Evolutionary conservation across 345 rosid genomes (phyloP).

Genomic region (Eutrema yunnanense): DNA sequence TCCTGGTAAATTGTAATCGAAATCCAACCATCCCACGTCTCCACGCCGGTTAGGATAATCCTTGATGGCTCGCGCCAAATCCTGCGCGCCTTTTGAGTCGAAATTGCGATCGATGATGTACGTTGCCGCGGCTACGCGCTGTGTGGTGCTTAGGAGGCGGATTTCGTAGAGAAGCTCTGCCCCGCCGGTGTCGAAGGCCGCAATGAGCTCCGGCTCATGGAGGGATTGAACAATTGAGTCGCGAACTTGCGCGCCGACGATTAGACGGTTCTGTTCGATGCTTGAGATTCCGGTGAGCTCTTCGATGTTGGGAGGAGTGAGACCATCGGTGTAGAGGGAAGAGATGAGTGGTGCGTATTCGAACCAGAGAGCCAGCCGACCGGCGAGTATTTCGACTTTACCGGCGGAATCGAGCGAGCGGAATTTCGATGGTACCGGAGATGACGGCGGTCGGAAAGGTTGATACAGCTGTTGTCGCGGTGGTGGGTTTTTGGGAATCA

Average conservation of each 20-base stretch:
- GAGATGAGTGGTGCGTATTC: slow-evolving; percentile 82
- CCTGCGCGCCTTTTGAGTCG: slow-evolving; percentile 55
- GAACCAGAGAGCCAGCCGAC: slow-evolving; percentile 75
- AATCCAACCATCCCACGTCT: slow-evolving; percentile 58
- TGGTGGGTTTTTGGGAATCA: slow-evolving; percentile 27
- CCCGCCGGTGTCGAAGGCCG: slow-evolving; percentile 64
- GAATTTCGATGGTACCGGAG: slow-evolving; percentile 63
- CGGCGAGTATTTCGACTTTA: slow-evolving; percentile 63
- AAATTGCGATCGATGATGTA: slow-evolving; percentile 37
- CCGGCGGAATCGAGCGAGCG: slow-evolving; percentile 56
- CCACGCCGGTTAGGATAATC: slow-evolving; percentile 75
- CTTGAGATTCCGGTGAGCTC: slow-evolving; percentile 78
- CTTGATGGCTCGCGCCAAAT: slow-evolving; percentile 74
- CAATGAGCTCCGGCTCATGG: slow-evolving; percentile 47
- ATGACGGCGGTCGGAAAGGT: slow-evolving; percentile 84
- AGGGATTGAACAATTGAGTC: slow-evolving; percentile 52
- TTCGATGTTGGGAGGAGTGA: slow-evolving; percentile 59
- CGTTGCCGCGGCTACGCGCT: slow-evolving; percentile 56
- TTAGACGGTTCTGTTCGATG: slow-evolving; percentile 74
- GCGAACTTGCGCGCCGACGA: slow-evolving; percentile 76
- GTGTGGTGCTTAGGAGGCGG: slow-evolving; percentile 52
- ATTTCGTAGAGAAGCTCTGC: slow-evolving; percentile 80
- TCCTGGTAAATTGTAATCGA: slow-evolving; percentile 61
- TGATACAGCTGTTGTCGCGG: slow-evolving; percentile 50
- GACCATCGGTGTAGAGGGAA: slow-evolving; percentile 63